These are phyloP conservation scores for Castanea sativa DNA, from an alignment of 306 rosid genomes.

Conservation along the genomic window DNA sequence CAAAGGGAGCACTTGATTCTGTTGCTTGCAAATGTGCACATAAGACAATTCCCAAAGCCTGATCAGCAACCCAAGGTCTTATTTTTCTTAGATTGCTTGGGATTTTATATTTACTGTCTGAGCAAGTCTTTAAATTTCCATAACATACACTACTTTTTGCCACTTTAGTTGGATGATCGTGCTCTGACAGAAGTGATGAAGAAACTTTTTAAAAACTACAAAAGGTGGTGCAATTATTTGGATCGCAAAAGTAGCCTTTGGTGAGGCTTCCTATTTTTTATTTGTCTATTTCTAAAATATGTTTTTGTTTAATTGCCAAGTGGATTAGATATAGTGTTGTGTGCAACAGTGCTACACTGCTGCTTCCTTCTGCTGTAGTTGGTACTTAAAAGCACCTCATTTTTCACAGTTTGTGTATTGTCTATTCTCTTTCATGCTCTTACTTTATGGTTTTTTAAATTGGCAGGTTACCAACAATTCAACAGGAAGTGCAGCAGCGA, in stretches of 20 bases:
- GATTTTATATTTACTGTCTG: slow-evolving; percentile 13
- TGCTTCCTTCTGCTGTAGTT: not conserved
- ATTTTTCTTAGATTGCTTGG: slow-evolving; percentile 15
- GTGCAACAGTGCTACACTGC: not conserved
- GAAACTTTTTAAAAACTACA: slow-evolving; percentile 89
- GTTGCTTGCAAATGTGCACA: slow-evolving; percentile 89
- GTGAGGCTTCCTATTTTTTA: slow-evolving; percentile 46
- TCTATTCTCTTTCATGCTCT: not conserved
- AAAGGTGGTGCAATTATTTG: slow-evolving; percentile 90
- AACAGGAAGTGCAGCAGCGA: slow-evolving; percentile 96
- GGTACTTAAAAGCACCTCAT: not conserved
- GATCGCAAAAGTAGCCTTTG: slow-evolving; percentile 99
- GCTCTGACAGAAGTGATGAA: slow-evolving; percentile 86
- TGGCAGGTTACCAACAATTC: slow-evolving; percentile 90
- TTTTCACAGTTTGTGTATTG: not conserved
- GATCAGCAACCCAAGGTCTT: slow-evolving; percentile 82
- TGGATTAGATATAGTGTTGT: slow-evolving; percentile 3
- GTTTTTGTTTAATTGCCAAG: not conserved
- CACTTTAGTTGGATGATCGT: slow-evolving; percentile 72
- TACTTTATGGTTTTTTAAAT: slow-evolving; percentile 2
- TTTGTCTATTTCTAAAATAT: slow-evolving; percentile 5
- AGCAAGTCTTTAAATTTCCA: slow-evolving; percentile 1
- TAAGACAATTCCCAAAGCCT: slow-evolving; percentile 56
- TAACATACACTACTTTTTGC: slow-evolving; percentile 14
- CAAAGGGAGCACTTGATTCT: slow-evolving; percentile 98